Percentiles rank a stretch among this genome's conserved stretches.
Conservation (phyloP, 176 grass and related monocot genomes). For the Phyllostachys edulis region DNA sequence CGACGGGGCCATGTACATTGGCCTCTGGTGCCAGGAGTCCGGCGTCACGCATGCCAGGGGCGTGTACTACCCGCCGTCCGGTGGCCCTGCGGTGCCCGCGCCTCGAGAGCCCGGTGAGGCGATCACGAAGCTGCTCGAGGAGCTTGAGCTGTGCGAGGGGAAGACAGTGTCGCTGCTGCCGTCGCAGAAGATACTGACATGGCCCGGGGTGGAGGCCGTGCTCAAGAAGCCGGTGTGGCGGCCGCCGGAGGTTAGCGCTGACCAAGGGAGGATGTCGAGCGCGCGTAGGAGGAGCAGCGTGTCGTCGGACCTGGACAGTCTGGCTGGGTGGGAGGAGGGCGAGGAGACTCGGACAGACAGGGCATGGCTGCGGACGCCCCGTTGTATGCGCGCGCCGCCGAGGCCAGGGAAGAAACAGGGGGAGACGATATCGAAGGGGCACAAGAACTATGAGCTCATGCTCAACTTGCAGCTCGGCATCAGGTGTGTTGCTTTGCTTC, state of each 20-base stretch:
- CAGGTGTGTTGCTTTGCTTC: slow-evolving; percentile 34
- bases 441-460: slow-evolving; percentile 94
- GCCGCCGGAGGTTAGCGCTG: slow-evolving; percentile 28
- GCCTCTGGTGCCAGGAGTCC: slow-evolving; percentile 53
- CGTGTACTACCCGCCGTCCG: slow-evolving; percentile 71
- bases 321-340: background rate
- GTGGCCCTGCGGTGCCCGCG: background rate
- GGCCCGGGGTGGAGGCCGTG: slow-evolving; percentile 57
- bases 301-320: slow-evolving; percentile 35
- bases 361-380: slow-evolving; percentile 12
- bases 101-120: slow-evolving; percentile 51
- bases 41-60: slow-evolving; percentile 55
- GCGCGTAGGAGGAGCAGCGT: slow-evolving; percentile 43
- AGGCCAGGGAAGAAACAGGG: slow-evolving; percentile 62
- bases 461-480: slow-evolving; percentile 91
- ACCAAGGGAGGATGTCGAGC: slow-evolving; percentile 36
- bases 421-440: slow-evolving; percentile 83
- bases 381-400: background rate
- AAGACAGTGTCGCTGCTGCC: slow-evolving; percentile 75
- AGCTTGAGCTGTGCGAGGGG: slow-evolving; percentile 50
- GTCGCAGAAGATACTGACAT: slow-evolving; percentile 73
- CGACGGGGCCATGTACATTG: slow-evolving; percentile 72
- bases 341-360: background rate
- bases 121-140: slow-evolving; percentile 47
- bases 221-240: slow-evolving; percentile 60